Base-by-base conservation (phyloP, 2,329 filamentous ascomycete genomes). In the Phialocephala subalpina region DNA sequence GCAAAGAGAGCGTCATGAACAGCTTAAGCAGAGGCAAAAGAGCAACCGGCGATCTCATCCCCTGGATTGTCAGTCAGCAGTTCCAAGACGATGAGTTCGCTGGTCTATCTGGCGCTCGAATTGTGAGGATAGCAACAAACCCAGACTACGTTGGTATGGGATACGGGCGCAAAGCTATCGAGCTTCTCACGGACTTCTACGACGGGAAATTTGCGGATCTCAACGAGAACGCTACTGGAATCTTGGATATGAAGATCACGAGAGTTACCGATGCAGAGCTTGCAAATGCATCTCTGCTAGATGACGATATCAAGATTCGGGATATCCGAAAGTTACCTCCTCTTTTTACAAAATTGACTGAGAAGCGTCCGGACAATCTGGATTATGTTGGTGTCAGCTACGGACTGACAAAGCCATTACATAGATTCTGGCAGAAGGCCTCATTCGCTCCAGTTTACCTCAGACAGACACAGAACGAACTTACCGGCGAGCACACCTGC, bases 1-100 rank as follows among this genome's bases (percentile, higher is more conserved):
- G 94, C 82, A 88, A 90, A 70, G 91, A 97, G 75, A 98, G 94
- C 76, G 94, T 99, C 3, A 82, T 97, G 65, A 97, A 93, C 80
- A 92, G 92, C 77, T 81, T 99, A 69, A 95, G 92, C 74, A 88
- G 96, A 77, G 97, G 96, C 42, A 92, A 96, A 77, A 86, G 96
- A 72, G 93, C 95, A 1, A 90, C 92, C 45, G 96, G 96, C 74
- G 96, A 99, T 78, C 82, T 99, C 62, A 99, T 99, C 64, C 96
- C 96, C 0, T 99, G 96, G 96, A 86, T 98, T 36, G 92, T 99
- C 69, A 97, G 93, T 77, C 94, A 98, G 77, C 96, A 99, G 77
- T 99, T 97, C 82, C 96, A 98, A 76, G 96, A 99, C 74, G 93
- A 97, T 71, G 94, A 97, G 71, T 99, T 99, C 77, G 96, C 95